These are phyloP conservation scores for Cyberlindnera suaveolens DNA, from an alignment of 805 yeast genomes.

Conservation along the genomic window DNA sequence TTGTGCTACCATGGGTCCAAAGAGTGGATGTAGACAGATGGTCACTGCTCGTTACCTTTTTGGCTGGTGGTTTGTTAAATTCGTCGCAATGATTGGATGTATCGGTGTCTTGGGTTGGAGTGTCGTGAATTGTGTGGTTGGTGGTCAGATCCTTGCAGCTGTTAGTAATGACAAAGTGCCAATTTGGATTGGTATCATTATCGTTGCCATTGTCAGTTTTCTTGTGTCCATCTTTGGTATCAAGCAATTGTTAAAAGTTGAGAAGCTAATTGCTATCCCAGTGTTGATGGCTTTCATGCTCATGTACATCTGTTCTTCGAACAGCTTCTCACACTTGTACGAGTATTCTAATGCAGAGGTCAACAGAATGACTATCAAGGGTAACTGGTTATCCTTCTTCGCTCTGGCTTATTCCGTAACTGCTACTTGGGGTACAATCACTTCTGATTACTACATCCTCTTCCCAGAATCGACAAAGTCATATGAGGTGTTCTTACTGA, in stretches of 20 bases:
- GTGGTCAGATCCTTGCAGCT: conserved; percentile 74
- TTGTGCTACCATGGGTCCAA: conserved; percentile 83
- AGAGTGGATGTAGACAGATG: conserved; percentile 88
- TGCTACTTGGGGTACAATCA: conserved; percentile 84
- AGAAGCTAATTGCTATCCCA: conserved; percentile 61
- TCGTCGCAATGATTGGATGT: conserved; percentile 65
- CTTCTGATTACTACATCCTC: conserved; percentile 77
- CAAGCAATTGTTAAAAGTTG: conserved; percentile 60
- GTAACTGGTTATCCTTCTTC: conserved; percentile 70
- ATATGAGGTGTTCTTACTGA: conserved; percentile 46
- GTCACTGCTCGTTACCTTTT: conserved; percentile 73
- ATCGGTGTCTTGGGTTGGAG: conserved; percentile 89
- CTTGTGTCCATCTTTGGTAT: conserved; percentile 75
- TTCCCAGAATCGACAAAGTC: conserved; percentile 69
- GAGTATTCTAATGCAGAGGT: conserved; percentile 28
- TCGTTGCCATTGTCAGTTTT: conserved; percentile 59
- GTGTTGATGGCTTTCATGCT: conserved; percentile 61
- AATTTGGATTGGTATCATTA: conserved; percentile 65
- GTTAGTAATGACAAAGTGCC: conserved; percentile 64
- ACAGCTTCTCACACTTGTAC: conserved; percentile 32
- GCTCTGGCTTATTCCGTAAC: conserved; percentile 72
- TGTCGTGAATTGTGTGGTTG: conserved; percentile 83
- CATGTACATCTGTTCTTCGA: conserved; percentile 56
- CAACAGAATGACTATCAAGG: conserved; percentile 39
- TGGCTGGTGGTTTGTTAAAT: conserved; percentile 81